Evolutionary conservation across 2,329 filamentous ascomycete genomes (phyloP).

Genomic region (Periconia sp.): DNA sequence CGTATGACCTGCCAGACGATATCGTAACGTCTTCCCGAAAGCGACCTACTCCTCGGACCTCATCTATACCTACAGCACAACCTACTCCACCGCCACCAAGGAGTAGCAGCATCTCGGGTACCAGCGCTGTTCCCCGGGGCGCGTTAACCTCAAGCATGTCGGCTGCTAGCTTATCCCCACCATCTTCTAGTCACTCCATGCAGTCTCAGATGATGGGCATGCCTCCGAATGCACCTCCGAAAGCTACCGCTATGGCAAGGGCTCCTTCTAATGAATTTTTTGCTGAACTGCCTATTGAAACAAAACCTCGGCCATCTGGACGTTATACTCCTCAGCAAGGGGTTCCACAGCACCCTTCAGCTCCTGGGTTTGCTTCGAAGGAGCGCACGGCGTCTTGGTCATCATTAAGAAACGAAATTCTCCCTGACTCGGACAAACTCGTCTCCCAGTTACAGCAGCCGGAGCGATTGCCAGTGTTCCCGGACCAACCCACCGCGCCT

Average conservation of each 20-base stretch:
- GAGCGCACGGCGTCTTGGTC: conserved; percentile 45
- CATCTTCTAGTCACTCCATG: conserved; percentile 47
- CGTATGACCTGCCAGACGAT: conserved; percentile 93
- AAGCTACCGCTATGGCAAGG: conserved; percentile 35
- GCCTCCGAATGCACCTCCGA: conserved; percentile 25
- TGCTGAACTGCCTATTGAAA: conserved; percentile 53
- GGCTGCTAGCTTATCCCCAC: conserved; percentile 46
- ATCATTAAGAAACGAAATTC: conserved; percentile 41
- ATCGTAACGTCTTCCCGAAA: conserved; percentile 73
- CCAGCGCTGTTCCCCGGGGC: conserved; percentile 24
- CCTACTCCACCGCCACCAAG: conserved; percentile 62
- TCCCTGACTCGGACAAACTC: conserved; percentile 32
- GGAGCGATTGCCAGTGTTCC: conserved; percentile 47
- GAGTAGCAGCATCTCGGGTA: conserved; percentile 63
- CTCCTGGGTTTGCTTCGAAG: conserved; percentile 32
- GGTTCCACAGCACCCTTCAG: conserved; percentile 29
- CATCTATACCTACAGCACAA: conserved; percentile 39
- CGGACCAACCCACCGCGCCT: conserved; percentile 38
- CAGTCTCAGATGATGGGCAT: conserved; percentile 38
- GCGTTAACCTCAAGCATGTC: conserved; percentile 39
- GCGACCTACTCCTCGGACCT: conserved; percentile 52
- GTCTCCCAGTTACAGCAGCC: conserved; percentile 48
- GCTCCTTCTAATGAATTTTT: conserved; percentile 52
- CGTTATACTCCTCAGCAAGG: conserved; percentile 47
- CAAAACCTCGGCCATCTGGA: conserved; percentile 48